Percentiles rank a stretch among this genome's conserved stretches.
phyloP scores from a whole-genome alignment of 2,329 filamentous ascomycete species.

The Hirsutella thompsonii region DNA sequence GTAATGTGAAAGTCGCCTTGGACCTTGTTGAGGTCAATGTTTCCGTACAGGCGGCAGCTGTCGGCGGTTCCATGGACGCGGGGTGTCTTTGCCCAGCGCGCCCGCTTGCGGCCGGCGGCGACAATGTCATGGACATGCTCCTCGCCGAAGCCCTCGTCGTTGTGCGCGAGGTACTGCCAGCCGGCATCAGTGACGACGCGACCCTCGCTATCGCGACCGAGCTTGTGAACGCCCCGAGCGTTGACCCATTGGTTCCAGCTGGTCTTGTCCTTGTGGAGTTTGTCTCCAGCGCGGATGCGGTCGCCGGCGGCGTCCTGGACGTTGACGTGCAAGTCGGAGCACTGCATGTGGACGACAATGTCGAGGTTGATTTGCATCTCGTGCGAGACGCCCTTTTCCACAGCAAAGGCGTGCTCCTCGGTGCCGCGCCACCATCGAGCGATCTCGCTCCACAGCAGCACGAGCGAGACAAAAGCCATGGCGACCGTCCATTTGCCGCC shows the following conservation, averaged over 20 bases:
- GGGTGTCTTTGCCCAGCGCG: constrained; percentile 67
- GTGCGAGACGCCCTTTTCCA: constrained; percentile 83
- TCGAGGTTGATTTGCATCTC: constrained; percentile 91
- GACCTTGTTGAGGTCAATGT: constrained; percentile 86
- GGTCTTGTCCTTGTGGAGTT: constrained; percentile 65
- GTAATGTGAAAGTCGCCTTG: constrained; percentile 98
- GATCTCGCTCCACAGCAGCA: constrained; percentile 70
- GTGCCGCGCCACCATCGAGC: constrained; percentile 70
- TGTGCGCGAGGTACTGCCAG: constrained; percentile 30
- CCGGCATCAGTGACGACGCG: constrained; percentile 43
- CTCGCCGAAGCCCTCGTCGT: constrained; percentile 59
- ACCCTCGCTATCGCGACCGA: constrained; percentile 43
- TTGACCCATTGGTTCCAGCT: constrained; percentile 74
- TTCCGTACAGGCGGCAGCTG: constrained; percentile 82
- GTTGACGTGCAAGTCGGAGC: constrained; percentile 82
- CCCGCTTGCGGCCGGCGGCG: constrained; percentile 48
- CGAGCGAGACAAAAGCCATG: constrained; percentile 59
- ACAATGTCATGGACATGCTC: constrained; percentile 90
- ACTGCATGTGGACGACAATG: constrained; percentile 81
- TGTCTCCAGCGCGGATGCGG: constrained; percentile 68
- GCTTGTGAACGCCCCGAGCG: constrained; percentile 48
- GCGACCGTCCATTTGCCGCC: constrained; percentile 90
- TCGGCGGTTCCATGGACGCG: constrained; percentile 47
- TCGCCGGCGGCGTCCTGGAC: constrained; percentile 94
- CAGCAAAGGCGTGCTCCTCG: constrained; percentile 81